phyloP scores from a whole-genome alignment of 306 rosid species.

The Ceratonia siliqua region DNA sequence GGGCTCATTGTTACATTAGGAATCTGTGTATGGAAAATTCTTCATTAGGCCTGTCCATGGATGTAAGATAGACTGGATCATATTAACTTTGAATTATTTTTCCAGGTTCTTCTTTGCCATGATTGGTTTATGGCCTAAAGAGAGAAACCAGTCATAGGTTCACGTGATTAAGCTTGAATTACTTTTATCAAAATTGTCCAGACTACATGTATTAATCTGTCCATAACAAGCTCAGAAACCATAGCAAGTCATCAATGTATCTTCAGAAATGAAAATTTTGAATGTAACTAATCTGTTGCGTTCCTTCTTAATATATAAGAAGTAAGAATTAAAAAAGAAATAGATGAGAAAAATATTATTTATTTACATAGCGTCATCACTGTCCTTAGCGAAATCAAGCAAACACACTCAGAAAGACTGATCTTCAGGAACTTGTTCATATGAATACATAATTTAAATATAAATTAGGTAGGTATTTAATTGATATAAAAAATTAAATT shows the following conservation, averaged over 20 bases:
- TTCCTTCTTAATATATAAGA: not conserved
- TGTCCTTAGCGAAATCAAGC: slow-evolving; percentile 65
- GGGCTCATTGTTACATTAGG: not conserved
- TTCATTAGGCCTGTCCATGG: no score
- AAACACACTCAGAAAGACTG: no score
- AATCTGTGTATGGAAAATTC: not conserved
- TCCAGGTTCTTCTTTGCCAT: not conserved
- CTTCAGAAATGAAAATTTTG: slow-evolving; percentile 11
- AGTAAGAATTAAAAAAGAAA: slow-evolving; percentile 5
- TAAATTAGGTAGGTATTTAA: no score
- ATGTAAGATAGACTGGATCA: not conserved
- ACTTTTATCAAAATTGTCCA: slow-evolving; percentile 1
- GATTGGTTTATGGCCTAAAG: not conserved
- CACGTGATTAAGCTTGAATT: slow-evolving; percentile 2
- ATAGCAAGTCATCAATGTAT: not conserved
- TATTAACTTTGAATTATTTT: not conserved
- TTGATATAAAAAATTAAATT: no score
- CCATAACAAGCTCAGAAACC: not conserved
- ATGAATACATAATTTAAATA: no score
- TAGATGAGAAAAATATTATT: not conserved
- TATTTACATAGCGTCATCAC: slow-evolving; percentile 68
- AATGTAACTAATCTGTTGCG: slow-evolving; percentile 3
- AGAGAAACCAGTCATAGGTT: not conserved
- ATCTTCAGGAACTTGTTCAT: no score
- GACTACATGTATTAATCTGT: slow-evolving; percentile 9